phyloP scores from a whole-genome alignment of 129 eudicot genomes.

The Kitagawia praeruptora region DNA sequence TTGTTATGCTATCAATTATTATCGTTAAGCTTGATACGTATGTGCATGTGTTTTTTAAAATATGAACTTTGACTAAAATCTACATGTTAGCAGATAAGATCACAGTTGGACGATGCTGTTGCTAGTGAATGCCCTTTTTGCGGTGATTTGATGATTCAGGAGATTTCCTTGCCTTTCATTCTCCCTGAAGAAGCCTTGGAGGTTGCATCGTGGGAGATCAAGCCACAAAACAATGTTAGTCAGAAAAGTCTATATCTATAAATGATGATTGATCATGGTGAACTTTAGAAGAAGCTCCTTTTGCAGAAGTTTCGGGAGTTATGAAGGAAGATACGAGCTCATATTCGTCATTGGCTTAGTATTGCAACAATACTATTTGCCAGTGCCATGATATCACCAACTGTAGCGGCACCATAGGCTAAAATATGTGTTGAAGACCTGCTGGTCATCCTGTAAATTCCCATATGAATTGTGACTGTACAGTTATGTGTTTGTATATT shows the following conservation, averaged over 20 bases:
- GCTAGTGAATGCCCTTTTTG: constrained; percentile 97
- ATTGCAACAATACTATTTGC: not conserved
- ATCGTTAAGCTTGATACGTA: not conserved
- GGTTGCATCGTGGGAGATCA: constrained; percentile 76
- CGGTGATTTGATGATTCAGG: constrained; percentile 89
- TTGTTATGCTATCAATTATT: not conserved
- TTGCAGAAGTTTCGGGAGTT: not conserved
- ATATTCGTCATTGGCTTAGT: not conserved
- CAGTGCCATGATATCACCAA: not conserved
- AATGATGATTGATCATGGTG: constrained; percentile 18
- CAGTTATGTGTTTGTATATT: not conserved
- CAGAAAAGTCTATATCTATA: constrained; percentile 55
- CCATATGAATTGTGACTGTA: not conserved
- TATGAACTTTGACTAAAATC: not conserved
- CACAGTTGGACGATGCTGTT: constrained; percentile 84
- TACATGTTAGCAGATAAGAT: constrained; percentile 54
- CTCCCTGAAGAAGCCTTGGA: constrained; percentile 57
- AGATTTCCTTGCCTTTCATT: constrained; percentile 78
- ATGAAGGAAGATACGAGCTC: not conserved
- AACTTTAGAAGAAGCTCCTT: not conserved
- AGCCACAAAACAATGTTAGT: constrained; percentile 27
- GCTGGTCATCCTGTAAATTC: not conserved
- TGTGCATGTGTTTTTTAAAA: not conserved
- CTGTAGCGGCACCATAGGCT: not conserved
- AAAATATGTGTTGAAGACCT: not conserved